Evolutionary conservation across 2,329 filamentous ascomycete species (phyloP).

Genomic region (Colletotrichum somersetense): DNA sequence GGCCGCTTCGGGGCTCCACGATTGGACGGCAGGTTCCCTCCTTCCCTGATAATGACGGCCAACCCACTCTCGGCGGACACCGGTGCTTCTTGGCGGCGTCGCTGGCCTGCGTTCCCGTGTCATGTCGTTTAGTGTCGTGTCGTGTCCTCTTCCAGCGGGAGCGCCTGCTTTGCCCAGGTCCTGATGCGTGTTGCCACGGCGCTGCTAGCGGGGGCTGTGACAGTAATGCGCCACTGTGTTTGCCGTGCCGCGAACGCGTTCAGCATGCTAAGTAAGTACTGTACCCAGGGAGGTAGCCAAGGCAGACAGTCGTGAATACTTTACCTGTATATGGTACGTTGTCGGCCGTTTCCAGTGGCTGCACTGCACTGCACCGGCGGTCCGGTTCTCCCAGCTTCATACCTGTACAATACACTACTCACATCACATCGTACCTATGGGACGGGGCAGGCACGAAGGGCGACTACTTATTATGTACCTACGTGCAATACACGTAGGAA

Average conservation of each 20-base stretch:
- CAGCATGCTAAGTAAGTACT: neutral
- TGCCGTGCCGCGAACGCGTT: neutral
- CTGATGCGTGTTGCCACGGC: conserved; percentile 7
- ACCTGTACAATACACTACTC: too few relatives aligned
- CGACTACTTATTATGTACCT: conserved; percentile 4
- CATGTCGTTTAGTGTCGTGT: neutral
- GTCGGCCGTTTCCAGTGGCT: neutral
- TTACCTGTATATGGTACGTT: neutral
- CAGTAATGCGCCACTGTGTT: conserved; percentile 24
- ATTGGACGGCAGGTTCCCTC: conserved; percentile 32
- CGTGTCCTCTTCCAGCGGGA: neutral
- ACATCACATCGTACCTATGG: too few relatives aligned
- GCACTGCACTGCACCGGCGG: conserved; percentile 12
- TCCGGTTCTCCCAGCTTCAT: conserved; percentile 17
- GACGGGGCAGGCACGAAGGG: neutral
- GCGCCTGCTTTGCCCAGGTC: neutral
- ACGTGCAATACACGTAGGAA: neutral
- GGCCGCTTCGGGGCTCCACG: conserved; percentile 6
- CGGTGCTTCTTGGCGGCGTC: conserved; percentile 40
- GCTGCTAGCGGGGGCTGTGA: conserved; percentile 29
- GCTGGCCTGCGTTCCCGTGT: conserved; percentile 27
- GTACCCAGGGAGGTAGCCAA: neutral
- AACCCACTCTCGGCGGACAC: conserved; percentile 39
- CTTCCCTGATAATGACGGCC: conserved; percentile 39
- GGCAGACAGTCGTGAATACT: neutral